Conservation (phyloP, 1,284 basidiomycete genomes). For the Gastroboletus turbinatus region DNA sequence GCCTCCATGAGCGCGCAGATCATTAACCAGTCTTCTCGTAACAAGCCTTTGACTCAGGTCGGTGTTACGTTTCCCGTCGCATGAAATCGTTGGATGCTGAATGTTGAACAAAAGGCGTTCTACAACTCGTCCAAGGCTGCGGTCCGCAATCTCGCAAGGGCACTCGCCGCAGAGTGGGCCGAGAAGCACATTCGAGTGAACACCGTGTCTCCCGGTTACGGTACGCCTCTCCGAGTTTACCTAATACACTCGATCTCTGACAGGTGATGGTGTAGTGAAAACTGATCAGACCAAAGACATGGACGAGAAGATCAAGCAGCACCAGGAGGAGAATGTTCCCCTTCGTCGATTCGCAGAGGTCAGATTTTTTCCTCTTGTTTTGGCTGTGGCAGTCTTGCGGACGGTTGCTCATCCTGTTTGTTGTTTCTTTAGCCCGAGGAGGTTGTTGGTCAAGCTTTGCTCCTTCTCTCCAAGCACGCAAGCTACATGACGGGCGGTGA, state of each 20-base stretch:
- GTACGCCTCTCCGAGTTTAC: conserved; percentile 25
- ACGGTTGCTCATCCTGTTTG: neutral
- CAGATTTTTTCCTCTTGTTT: neutral
- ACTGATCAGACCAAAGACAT: conserved; percentile 40
- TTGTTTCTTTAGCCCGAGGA: conserved; percentile 38
- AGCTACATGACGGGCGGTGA: conserved; percentile 48
- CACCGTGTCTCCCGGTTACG: conserved; percentile 59
- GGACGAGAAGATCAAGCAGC: conserved; percentile 34
- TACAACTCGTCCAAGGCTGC: conserved; percentile 64
- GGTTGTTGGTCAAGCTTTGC: conserved; percentile 42
- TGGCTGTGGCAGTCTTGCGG: too few species aligned
- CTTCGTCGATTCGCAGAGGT: conserved; percentile 44
- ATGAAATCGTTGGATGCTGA: neutral
- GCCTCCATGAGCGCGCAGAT: conserved; percentile 52
- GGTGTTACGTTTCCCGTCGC: neutral
- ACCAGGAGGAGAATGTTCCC: conserved; percentile 39
- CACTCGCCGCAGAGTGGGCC: conserved; percentile 64
- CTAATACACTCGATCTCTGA: conserved; percentile 4
- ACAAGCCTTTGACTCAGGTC: conserved; percentile 39
- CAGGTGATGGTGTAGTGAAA: conserved; percentile 24
- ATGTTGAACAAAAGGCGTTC: conserved; percentile 41
- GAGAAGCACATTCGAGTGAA: conserved; percentile 55
- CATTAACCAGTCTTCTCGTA: conserved; percentile 41
- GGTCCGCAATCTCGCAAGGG: conserved; percentile 54
- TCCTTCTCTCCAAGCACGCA: conserved; percentile 43